These are phyloP conservation scores for Plasmodium ovale DNA, from an alignment of 169 alveolate genomes.

Conservation along the genomic window DNA sequence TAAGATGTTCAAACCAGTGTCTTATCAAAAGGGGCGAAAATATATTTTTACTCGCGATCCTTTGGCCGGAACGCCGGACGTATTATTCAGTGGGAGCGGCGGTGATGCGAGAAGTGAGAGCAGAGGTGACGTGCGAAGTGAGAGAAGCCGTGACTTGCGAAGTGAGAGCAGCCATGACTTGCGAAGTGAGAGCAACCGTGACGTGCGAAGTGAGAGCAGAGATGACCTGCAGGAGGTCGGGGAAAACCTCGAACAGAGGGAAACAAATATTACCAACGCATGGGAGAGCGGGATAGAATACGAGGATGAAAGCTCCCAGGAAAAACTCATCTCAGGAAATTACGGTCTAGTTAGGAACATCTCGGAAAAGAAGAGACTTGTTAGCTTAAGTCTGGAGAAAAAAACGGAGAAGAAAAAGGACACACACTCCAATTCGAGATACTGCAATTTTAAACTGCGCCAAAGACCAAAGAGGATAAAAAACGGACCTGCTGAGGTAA, in stretches of 20 bases:
- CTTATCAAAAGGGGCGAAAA: constrained; percentile 69
- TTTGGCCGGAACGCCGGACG: no score
- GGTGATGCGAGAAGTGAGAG: neutral
- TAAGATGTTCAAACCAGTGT: constrained; percentile 41
- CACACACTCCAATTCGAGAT: constrained; percentile 34
- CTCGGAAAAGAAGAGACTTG: constrained; percentile 31
- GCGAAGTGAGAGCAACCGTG: neutral
- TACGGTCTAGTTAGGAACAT: no score
- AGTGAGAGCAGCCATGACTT: neutral
- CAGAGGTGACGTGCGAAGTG: no score
- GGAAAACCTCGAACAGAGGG: neutral
- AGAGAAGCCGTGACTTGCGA: no score
- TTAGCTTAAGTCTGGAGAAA: constrained; percentile 54
- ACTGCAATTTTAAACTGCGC: constrained; percentile 66
- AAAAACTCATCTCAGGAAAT: no score
- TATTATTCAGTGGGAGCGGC: no score
- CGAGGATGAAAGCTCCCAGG: neutral
- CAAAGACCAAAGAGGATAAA: constrained; percentile 71
- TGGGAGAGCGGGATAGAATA: neutral
- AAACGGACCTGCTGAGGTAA: constrained; percentile 31
- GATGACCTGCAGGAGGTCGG: neutral
- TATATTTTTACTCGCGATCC: constrained; percentile 53
- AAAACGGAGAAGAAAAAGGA: constrained; percentile 38
- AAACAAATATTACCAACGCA: neutral
- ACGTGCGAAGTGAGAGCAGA: neutral